Conservation (phyloP, 106 monocot species). For the Iris macrosiphon region DNA sequence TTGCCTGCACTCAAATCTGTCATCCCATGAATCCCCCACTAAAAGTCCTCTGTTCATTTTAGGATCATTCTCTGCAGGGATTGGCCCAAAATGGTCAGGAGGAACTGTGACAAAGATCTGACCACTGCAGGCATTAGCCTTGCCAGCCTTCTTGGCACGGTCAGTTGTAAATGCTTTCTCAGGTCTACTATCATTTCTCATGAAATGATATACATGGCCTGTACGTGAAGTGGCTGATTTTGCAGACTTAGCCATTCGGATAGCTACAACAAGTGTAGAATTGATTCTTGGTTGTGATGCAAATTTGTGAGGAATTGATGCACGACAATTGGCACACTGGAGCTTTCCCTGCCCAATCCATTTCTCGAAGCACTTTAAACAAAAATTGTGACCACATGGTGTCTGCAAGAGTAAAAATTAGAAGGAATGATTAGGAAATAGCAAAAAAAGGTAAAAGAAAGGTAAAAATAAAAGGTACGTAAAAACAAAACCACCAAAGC, state of each 20-base stretch:
- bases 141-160: slow-evolving; percentile 78
- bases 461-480: too few relatives aligned
- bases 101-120: slow-evolving; percentile 93
- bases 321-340: slow-evolving; percentile 88
- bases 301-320: slow-evolving; percentile 61
- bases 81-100: slow-evolving; percentile 94
- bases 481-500: too few relatives aligned
- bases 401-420: slow-evolving; percentile 28
- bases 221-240: slow-evolving; percentile 8
- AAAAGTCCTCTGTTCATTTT: slow-evolving; percentile 67
- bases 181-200: slow-evolving; percentile 74
- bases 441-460: too few relatives aligned
- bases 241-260: slow-evolving; percentile 63
- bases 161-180: slow-evolving; percentile 94
- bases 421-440: too few relatives aligned
- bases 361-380: slow-evolving; percentile 68
- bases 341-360: slow-evolving; percentile 34
- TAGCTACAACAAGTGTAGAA: slow-evolving; percentile 66
- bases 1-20: slow-evolving; percentile 88
- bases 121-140: slow-evolving; percentile 90
- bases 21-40: slow-evolving; percentile 85
- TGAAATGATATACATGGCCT: slow-evolving; percentile 42
- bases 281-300: slow-evolving; percentile 76
- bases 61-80: slow-evolving; percentile 82
- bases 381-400: slow-evolving; percentile 76